Conservation (phyloP, 164 flowering plant genomes). For the Chloranthus sessilifolius region DNA sequence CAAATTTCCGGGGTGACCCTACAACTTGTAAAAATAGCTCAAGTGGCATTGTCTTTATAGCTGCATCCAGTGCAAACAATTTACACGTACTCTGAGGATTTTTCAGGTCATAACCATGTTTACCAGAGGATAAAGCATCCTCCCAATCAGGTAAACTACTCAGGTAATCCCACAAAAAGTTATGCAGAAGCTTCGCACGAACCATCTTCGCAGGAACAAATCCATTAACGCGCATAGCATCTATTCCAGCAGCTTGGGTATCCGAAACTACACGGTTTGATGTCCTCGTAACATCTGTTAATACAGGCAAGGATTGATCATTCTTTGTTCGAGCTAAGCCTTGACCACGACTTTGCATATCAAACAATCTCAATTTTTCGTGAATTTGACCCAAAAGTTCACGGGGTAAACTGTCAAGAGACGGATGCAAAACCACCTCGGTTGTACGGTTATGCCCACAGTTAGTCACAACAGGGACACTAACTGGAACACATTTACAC, state of each 20-base stretch:
- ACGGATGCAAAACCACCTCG: constrained; percentile 74
- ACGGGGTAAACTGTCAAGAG: constrained; percentile 43
- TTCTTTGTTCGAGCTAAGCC: constrained; percentile 36
- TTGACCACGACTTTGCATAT: constrained; percentile 53
- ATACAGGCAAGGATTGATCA: constrained; percentile 42
- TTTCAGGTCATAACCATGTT: constrained; percentile 28
- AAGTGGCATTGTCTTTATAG: constrained; percentile 77
- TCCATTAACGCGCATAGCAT: constrained; percentile 81
- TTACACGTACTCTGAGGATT: constrained; percentile 55
- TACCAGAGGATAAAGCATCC: constrained; percentile 34
- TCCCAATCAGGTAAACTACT: constrained; percentile 42
- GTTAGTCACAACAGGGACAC: constrained; percentile 69
- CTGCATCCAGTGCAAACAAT: constrained; percentile 54
- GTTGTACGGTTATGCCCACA: constrained; percentile 48
- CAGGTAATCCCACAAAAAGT: constrained; percentile 65
- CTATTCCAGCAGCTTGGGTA: constrained; percentile 36
- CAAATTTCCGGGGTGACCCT: constrained; percentile 57
- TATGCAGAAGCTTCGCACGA: constrained; percentile 79
- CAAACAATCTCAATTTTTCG: constrained; percentile 71
- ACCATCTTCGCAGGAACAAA: constrained; percentile 86
- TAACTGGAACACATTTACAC: constrained; percentile 52
- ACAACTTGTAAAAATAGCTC: constrained; percentile 84
- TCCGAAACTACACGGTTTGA: constrained; percentile 27
- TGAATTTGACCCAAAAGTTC: constrained; percentile 61
- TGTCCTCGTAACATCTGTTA: constrained; percentile 52